A percentile compares a stretch with the other conserved stretches of the same genome.
Evolutionary conservation across 352 stramenopile genomes (phyloP).

Genomic region (Pythium myriotylum): DNA sequence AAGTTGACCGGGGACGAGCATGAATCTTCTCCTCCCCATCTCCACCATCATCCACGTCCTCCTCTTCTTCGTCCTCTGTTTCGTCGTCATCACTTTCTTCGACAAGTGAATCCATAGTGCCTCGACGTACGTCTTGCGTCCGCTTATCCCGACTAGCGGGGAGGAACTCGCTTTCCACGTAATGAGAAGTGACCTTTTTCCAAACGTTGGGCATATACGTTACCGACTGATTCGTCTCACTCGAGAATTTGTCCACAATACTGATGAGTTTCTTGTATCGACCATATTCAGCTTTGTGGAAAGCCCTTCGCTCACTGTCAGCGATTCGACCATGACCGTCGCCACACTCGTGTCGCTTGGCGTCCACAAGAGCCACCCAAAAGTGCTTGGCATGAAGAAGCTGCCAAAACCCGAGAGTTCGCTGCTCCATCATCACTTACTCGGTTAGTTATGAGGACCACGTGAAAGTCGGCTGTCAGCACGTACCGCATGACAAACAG

Average conservation of each 20-base stretch:
- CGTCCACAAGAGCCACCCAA: constrained; percentile 73
- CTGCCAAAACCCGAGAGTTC: constrained; percentile 77
- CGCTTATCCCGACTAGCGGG: constrained; percentile 10
- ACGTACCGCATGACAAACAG: constrained; percentile 76
- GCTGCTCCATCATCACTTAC: constrained; percentile 32
- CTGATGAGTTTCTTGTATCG: constrained; percentile 69
- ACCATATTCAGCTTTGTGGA: constrained; percentile 72
- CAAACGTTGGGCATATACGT: constrained; percentile 63
- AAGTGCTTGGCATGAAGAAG: constrained; percentile 82
- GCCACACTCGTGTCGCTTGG: constrained; percentile 46
- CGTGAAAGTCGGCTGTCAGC: background rate
- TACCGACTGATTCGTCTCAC: constrained; percentile 42
- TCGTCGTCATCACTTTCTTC: constrained; percentile 53
- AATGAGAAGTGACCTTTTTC: constrained; percentile 52
- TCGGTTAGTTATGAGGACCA: background rate
- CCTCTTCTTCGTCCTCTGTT: constrained; percentile 34
- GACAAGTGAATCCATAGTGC: constrained; percentile 63
- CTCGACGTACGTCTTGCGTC: constrained; percentile 35
- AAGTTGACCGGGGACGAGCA: background rate
- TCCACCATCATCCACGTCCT: constrained; percentile 29
- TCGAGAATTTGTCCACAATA: constrained; percentile 70
- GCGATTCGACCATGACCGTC: constrained; percentile 52
- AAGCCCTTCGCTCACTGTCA: constrained; percentile 38
- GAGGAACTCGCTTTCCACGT: constrained; percentile 57
- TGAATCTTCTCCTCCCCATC: constrained; percentile 14